Evolutionary conservation across 2,329 filamentous ascomycete genomes (phyloP), one percentile per base, ranked within the genome.

Genomic region (Falciphora oryzae): DNA sequence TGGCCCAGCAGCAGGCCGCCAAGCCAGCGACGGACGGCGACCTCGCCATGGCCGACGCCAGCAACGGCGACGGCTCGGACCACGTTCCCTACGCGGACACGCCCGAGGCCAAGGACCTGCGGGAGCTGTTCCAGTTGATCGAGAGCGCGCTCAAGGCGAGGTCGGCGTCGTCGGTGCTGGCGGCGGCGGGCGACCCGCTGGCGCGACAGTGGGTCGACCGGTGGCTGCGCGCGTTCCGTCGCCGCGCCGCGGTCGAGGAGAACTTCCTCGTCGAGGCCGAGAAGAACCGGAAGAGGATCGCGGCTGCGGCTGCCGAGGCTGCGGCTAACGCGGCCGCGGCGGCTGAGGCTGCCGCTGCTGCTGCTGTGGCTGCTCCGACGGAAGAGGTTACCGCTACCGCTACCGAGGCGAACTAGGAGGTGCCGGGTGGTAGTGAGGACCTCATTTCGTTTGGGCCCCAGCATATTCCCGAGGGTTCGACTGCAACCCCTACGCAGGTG

Each of bases 201-300:
- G 84, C 96, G 65, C 84, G 85, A 67, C 83, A 85, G 62, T 98
- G 95, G 95, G 93, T 90, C 0, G 85, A 86, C 73, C 85, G 93
- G 61, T 99, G 95, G 95, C 79, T 92, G 67, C 84, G 92, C 38
- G 92, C 95, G 1, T 97, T 97, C 75, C 81, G 88, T 71, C 83
- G 95, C 58, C 90, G 92, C 76, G 85, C 86, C 18, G 91, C 91
- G 3, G 91, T 98, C 18, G 93, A 98, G 78, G 93, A 97, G 77
- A 85, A 90, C 0, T 86, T 85, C 72, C 71, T 82, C 62, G 65
- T 76, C 11, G 79, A 80, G 68, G 73, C 74, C 3, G 72, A 74
- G 69, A 70, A 72, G 67, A 59, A 50, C 31, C 65, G 65, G 58
- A 64, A 65, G 65, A 66, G 66, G 62, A 66, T 50, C 67, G 64